Base-by-base conservation (phyloP, 1,139 yeast species). In the Debaryomyces sp. region DNA sequence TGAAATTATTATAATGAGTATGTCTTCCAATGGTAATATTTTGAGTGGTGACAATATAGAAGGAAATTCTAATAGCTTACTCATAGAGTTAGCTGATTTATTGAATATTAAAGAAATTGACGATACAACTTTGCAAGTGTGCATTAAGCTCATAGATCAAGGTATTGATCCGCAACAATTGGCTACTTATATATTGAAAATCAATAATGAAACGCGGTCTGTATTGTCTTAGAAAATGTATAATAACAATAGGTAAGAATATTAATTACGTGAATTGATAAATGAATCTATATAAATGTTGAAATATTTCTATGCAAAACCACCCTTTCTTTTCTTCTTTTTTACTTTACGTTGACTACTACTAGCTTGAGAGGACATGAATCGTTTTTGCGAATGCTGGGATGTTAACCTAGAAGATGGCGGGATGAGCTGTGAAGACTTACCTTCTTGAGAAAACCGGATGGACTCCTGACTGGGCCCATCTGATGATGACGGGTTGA, bases 71-170 rank as follows among this genome's bases (percentile, higher is more conserved):
- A 64, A 65, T 44, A 44, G 43, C 12, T 50, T 63, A 43, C 56
- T 70, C 2, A 45, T 56, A 12, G 68, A 70, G 39, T 54, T 72
- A 15, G 70, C 75, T 5, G 60, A 50, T 29, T 33, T 70, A 15
- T 54, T 72, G 46, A 56, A 60, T 27, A 57, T 71, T 4, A 48
- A 46, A 1, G 64, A 60, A 38, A 53, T 72, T 5, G 72, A 71
- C 47, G 71, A 64, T 18, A 39, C 69, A 0, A 67, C 71, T 0
- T 49, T 73, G 18, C 69, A 63, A 47, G 57, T 73, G 33, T 73
- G 77, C 48, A 52, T 70, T n/a, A 70, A 70, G 46, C 54, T 73
- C 29, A 51, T 73, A 33, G 77, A 73, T 49, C 68, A 70, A 52
- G 77, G 77, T 4, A 68, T 70, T 17, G 73, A 71, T 48, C 76